A percentile compares a stretch with the other conserved stretches of the same genome.
These are phyloP conservation scores for Fusarium euwallaceae DNA, from an alignment of 2,329 filamentous ascomycete species.

Conservation along the genomic window DNA sequence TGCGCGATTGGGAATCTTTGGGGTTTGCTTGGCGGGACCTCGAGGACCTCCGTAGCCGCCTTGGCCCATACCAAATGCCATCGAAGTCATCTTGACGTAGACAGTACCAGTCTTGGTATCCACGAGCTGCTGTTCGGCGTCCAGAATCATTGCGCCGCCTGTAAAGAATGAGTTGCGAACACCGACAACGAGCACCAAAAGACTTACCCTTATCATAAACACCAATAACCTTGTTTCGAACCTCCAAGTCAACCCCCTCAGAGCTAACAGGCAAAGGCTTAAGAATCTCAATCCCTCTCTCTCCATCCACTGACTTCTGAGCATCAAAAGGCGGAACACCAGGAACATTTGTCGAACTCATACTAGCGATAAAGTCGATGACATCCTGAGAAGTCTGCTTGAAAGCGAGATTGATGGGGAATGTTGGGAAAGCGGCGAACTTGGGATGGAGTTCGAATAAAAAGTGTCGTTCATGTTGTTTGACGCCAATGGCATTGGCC, in stretches of 20 bases:
- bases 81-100: constrained; percentile 56
- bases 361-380: constrained; percentile 56
- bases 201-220: constrained; percentile 58
- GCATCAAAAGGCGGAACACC: constrained; percentile 57
- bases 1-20: constrained; percentile 49
- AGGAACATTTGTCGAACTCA: constrained; percentile 52
- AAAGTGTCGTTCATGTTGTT: constrained; percentile 58
- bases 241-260: constrained; percentile 54
- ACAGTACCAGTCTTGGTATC: constrained; percentile 55
- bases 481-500: constrained; percentile 56
- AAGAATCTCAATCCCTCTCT: constrained; percentile 56
- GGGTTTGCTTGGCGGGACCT: constrained; percentile 52
- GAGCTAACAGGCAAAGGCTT: constrained; percentile 53
- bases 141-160: constrained; percentile 58
- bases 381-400: constrained; percentile 61
- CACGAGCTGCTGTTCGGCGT: constrained; percentile 55
- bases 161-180: neutral
- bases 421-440: constrained; percentile 62
- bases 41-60: constrained; percentile 59
- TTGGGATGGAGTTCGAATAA: constrained; percentile 59
- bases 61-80: constrained; percentile 59
- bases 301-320: constrained; percentile 57
- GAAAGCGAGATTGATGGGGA: constrained; percentile 60
- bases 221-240: constrained; percentile 56
- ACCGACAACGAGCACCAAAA: neutral